Percentiles rank a stretch among this genome's conserved stretches.
Conservation (phyloP, 495 filamentous ascomycete genomes). For the Viridothelium virens region DNA sequence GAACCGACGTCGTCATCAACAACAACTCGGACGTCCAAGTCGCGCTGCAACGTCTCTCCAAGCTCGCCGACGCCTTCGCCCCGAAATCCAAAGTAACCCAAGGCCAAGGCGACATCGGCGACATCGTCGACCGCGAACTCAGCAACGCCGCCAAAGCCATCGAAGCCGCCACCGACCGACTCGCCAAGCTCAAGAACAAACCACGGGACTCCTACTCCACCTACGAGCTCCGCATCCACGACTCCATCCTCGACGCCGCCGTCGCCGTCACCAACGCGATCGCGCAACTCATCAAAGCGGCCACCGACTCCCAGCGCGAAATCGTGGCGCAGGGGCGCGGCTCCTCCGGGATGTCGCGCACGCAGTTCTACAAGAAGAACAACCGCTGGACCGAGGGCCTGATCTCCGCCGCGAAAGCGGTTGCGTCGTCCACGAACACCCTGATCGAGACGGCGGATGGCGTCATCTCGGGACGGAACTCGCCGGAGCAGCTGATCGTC, state of each 20-base stretch:
- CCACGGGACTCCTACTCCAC: constrained; percentile 90
- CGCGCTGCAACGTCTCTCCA: constrained; percentile 82
- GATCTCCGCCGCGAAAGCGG: constrained; percentile 93
- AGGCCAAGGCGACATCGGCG: constrained; percentile 75
- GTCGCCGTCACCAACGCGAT: constrained; percentile 96
- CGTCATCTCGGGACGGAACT: constrained; percentile 83
- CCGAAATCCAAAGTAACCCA: constrained; percentile 74
- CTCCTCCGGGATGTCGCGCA: constrained; percentile 57
- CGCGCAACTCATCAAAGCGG: constrained; percentile 90
- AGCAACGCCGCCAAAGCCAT: constrained; percentile 93
- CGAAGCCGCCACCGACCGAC: constrained; percentile 76
- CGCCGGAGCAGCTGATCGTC: constrained; percentile 92
- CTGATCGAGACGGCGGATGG: constrained; percentile 97
- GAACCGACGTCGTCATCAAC: constrained; percentile 93
- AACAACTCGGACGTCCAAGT: constrained; percentile 91
- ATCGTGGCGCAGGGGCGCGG: constrained; percentile 95
- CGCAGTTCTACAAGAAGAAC: constrained; percentile 99
- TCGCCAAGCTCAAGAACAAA: constrained; percentile 88
- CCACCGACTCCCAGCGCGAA: constrained; percentile 88
- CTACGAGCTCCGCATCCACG: constrained; percentile 90
- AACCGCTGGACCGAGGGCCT: constrained; percentile 96
- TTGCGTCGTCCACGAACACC: constrained; percentile 83
- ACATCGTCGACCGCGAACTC: constrained; percentile 86
- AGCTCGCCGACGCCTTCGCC: constrained; percentile 82
- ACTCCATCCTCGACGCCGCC: constrained; percentile 86